phyloP scores from a whole-genome alignment of 176 grass and related monocot species.

The Hordeum marinum region DNA sequence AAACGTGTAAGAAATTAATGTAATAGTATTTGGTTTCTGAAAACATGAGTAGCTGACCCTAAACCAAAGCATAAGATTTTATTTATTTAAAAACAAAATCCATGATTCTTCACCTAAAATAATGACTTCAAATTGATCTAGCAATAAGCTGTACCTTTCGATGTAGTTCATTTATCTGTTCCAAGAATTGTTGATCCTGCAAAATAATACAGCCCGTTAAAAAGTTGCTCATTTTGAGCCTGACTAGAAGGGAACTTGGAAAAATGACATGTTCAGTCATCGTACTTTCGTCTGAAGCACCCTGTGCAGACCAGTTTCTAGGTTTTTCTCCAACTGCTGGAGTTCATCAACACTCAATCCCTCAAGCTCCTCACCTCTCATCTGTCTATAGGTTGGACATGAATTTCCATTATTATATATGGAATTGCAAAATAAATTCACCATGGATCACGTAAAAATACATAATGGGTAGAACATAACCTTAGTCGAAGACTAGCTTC shows the following conservation, averaged over 20 bases:
- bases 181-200: constrained; percentile 77
- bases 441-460: neutral
- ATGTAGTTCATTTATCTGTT: constrained; percentile 73
- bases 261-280: neutral
- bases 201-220: constrained; percentile 20
- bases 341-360: constrained; percentile 74
- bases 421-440: constrained; percentile 6
- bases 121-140: neutral
- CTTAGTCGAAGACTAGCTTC: constrained; percentile 75
- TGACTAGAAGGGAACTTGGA: neutral
- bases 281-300: constrained; percentile 83
- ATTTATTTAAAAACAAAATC: neutral
- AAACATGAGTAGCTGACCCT: neutral
- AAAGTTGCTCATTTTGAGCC: neutral
- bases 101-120: neutral
- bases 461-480: constrained; percentile 33
- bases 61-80: neutral
- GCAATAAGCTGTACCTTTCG: constrained; percentile 52
- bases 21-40: neutral
- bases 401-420: constrained; percentile 7
- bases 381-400: constrained; percentile 55
- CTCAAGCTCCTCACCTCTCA: constrained; percentile 97
- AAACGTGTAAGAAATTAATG: neutral
- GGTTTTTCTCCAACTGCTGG: constrained; percentile 74
- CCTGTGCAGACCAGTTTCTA: constrained; percentile 66